Base-by-base conservation (phyloP, 2,329 filamentous ascomycete species). In the Monilinia vaccinii-corymbosi region DNA sequence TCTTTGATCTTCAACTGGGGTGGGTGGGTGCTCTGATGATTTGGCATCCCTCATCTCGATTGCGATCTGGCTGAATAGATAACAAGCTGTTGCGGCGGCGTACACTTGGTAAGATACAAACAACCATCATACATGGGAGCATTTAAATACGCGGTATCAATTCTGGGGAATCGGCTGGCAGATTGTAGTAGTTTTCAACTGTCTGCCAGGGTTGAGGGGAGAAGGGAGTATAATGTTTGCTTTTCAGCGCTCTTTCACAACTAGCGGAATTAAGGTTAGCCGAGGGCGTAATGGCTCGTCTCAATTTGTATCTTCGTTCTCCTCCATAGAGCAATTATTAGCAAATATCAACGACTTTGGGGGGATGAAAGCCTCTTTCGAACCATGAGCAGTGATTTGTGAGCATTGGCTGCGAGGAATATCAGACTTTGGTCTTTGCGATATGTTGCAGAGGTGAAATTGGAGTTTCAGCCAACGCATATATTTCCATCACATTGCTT, bases 301-400 rank as follows among this genome's bases (percentile, higher is more conserved):
- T 57, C 60, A 62, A 61, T 49, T 55, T 64, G 60, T 64, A 65
- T 62, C 62, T 62, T 62, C 64, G 45, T 62, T 38, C 59, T 61
- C 63, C 61, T 66, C 61, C 64, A 67, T 70, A 68, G 51, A 44
- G 68, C 64, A 69, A 69, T 65, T 66, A 62, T 69, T 62, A 66
- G 65, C 64, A 64, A 65, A 66, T 46, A 53, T 36, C 60, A 60
- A 56, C 63, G 60, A 67, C 64, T 62, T 63, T 61, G 64, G 64
- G 57, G 31, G 62, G 60, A 55, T 51, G 46, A 63, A 61, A 60
- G 63, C 56, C 44, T 63, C n/a, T 64, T 56, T 59, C 60, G 56
- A 62, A 40, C 50, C 47, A 53, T 66, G 64, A 67, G 63, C 36
- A 65, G 63, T 70, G 65, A 69, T 67, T 66, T 64, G 61, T 65